Evolutionary conservation across 1,284 basidiomycete species (phyloP), one percentile per base, ranked within the genome.

Genomic region (Ganoderma lucidum): DNA sequence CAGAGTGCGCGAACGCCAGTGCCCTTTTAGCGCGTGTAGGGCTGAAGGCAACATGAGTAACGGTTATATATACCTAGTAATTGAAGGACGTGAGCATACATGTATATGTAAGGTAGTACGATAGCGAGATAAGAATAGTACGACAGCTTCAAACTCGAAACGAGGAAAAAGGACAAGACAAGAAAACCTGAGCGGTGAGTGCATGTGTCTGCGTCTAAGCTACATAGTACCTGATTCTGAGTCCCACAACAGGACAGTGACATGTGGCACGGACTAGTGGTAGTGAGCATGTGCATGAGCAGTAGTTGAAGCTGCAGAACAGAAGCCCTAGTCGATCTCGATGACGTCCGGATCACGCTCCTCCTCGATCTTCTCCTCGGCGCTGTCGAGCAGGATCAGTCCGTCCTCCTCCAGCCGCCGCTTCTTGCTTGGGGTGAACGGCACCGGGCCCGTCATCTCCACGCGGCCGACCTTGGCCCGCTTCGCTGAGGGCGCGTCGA

Each of bases 391-490:
- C 73, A 93, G 73, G 45, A 94, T 78, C 56, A 94, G 74, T 19
- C 92, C 93, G 71, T 94, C 92, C 75, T 91, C 88, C 63, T 94
- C 92, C 67, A 93, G 76, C 70, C 82, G 80, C 68, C 86, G 79
- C 77, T 85, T 87, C 80, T 93, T 92, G 75, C 86, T 90, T 15
- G 91, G 89, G 70, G 87, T 89, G 63, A 78, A 79, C 14, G 78
- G 68, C 9, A 67, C 72, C 9, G 70, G 19, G 32, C 62, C 72
- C 42, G 73, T 10, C 15, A 15, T 67, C 39, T 64, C 39, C 42
- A 8, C 28, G 53, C 64, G 66, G 23, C 74, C 78, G 32, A 79
- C 77, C 74, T 81, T 84, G 1, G 79, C 75, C 23, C 87, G 83
- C 79, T 93, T 93, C 12, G 88, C 82, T 2, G 84, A 82, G 0